A percentile compares a stretch with the other conserved stretches of the same genome.
These are phyloP conservation scores for Penicillium manginii DNA, from an alignment of 495 filamentous ascomycete genomes.

Conservation along the genomic window DNA sequence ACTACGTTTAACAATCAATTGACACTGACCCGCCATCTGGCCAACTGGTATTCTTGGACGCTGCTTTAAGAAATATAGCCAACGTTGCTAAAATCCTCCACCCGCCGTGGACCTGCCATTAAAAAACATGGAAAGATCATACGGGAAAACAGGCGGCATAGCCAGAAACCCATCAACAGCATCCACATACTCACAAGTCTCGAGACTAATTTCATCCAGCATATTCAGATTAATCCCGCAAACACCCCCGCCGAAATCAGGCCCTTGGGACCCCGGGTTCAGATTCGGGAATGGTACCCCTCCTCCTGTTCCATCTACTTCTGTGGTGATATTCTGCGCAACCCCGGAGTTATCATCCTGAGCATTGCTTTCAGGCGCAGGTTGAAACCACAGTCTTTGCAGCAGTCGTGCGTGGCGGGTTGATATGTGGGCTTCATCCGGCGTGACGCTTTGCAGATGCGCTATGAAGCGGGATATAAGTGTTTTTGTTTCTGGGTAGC, in stretches of 20 bases:
- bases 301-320: too few relatives aligned
- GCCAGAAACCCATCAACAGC: conserved; percentile 10
- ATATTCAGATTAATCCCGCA: neutral
- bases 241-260: neutral
- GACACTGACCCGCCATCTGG: too few relatives aligned
- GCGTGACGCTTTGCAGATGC: neutral
- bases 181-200: conserved; percentile 2
- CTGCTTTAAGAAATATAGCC: too few relatives aligned
- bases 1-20: too few relatives aligned
- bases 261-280: too few relatives aligned
- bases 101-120: neutral
- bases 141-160: conserved; percentile 14
- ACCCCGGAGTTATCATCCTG: neutral
- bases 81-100: too few relatives aligned
- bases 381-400: neutral
- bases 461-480: conserved; percentile 3
- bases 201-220: conserved; percentile 4
- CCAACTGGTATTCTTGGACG: too few relatives aligned
- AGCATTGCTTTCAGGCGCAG: neutral
- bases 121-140: conserved; percentile 13
- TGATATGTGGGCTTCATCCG: neutral
- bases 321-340: too few relatives aligned
- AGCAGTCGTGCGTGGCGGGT: neutral
- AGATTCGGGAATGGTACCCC: too few relatives aligned
- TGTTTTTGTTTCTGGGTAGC: neutral